Evolutionary conservation across 306 rosid genomes (phyloP).

Genomic region (Medicago arabica): DNA sequence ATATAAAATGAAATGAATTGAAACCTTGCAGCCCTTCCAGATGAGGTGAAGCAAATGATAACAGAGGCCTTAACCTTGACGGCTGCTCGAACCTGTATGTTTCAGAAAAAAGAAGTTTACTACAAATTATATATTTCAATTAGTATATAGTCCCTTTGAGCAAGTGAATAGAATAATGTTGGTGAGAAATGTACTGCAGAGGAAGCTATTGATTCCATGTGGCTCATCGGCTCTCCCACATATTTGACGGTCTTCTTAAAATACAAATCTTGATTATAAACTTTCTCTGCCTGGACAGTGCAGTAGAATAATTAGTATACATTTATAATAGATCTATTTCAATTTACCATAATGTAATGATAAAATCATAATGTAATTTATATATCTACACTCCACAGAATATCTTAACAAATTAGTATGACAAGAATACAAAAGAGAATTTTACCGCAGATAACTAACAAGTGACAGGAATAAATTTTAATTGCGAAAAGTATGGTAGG

Average conservation of each 20-base stretch:
- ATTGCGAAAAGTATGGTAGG: not conserved
- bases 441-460: no score
- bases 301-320: conserved; percentile 20
- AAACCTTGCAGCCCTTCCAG: conserved; percentile 99
- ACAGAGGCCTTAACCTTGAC: conserved; percentile 94
- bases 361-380: conserved; percentile 14
- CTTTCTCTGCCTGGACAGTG: conserved; percentile 85
- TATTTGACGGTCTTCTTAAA: conserved; percentile 83
- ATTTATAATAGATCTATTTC: not conserved
- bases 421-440: not conserved
- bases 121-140: conserved; percentile 20
- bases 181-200: conserved; percentile 71
- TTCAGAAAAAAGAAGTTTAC: conserved; percentile 35
- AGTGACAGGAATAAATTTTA: not conserved
- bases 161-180: conserved; percentile 29
- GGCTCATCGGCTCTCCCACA: conserved; percentile 96
- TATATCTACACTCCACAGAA: not conserved
- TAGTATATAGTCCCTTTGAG: conserved; percentile 19
- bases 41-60: conserved; percentile 95
- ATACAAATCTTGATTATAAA: conserved; percentile 85
- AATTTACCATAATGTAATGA: not conserved
- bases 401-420: no score
- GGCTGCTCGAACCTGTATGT: conserved; percentile 87
- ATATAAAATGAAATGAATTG: not conserved
- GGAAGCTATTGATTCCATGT: conserved; percentile 95